Evolutionary conservation across 2,329 filamentous ascomycete genomes (phyloP), one percentile per base, ranked within the genome.

Genomic region (Fusarium brevicatenulatum): DNA sequence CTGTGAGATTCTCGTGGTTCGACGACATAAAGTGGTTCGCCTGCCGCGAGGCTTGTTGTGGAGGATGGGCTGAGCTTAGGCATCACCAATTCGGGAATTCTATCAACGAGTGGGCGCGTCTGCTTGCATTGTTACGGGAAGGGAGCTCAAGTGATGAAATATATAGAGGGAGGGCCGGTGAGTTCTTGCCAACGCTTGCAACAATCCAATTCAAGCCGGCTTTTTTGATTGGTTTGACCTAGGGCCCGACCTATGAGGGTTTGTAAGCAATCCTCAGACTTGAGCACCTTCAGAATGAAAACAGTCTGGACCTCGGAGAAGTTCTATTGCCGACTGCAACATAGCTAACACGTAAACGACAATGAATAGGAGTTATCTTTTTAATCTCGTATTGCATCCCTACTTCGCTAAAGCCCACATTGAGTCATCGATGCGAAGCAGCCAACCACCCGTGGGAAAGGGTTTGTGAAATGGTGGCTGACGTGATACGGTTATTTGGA

Each of bases 191-290:
- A n/a, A n/a, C n/a, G n/a, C n/a, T n/a, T n/a, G n/a, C n/a, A n/a
- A n/a, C n/a, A n/a, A n/a, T n/a, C n/a, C n/a, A n/a, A n/a, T n/a
- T n/a, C n/a, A n/a, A n/a, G n/a, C n/a, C n/a, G n/a, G n/a, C n/a
- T n/a, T n/a, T n/a, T n/a, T n/a, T n/a, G n/a, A n/a, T n/a, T n/a
- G n/a, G n/a, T n/a, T n/a, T n/a, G n/a, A n/a, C n/a, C n/a, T n/a
- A n/a, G n/a, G n/a, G n/a, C n/a, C n/a, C 10, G 19, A 28, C 10
- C 7, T 4, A 2, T n/a, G 5, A 2, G 0, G 15, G 23, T 53
- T 39, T 28, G 15, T n/a, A 18, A 40, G 23, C 36, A 37, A 37
- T 5, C 0, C 5, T 11, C 16, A 37, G 18, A 6, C 18, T 11
- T 19, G 5, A 4, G 9, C 18, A 10, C 18, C 16, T 10, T 1